Evolutionary conservation across 345 rosid genomes (phyloP).

Genomic region (Dipteronia sinensis): DNA sequence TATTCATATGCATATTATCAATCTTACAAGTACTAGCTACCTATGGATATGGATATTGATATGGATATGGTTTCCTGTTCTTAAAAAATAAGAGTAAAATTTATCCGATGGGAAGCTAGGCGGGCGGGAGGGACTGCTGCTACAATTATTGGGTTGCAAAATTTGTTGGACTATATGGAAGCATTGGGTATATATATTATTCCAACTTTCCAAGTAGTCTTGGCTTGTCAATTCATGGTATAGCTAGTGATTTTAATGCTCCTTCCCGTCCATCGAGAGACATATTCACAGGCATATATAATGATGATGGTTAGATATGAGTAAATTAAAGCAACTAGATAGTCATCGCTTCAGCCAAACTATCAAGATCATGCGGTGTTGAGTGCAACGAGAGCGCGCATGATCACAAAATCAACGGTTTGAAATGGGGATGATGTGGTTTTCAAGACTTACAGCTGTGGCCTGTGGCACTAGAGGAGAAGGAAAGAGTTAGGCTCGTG

Average conservation of each 20-base stretch:
- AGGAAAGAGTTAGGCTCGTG: not conserved
- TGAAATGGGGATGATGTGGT: not conserved
- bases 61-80: too few relatives aligned
- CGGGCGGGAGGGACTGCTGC: not conserved
- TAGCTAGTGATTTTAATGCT: slow-evolving; percentile 12
- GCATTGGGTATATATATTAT: not conserved
- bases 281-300: not conserved
- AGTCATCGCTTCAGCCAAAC: not conserved
- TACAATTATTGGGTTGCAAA: slow-evolving; percentile 20
- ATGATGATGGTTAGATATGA: not conserved
- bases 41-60: too few relatives aligned
- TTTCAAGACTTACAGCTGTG: slow-evolving; percentile 6
- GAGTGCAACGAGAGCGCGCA: not conserved
- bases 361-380: not conserved
- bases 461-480: not conserved
- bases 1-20: too few relatives aligned
- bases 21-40: too few relatives aligned
- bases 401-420: not conserved
- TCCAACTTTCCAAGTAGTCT: too few relatives aligned
- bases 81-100: too few relatives aligned
- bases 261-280: slow-evolving; percentile 7
- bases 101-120: too few relatives aligned
- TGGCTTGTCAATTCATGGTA: slow-evolving; percentile 7
- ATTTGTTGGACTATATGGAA: slow-evolving; percentile 6
- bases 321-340: not conserved